These are phyloP conservation scores for Calonectria hawksworthii DNA, from an alignment of 2,329 filamentous ascomycete genomes.

Conservation along the genomic window DNA sequence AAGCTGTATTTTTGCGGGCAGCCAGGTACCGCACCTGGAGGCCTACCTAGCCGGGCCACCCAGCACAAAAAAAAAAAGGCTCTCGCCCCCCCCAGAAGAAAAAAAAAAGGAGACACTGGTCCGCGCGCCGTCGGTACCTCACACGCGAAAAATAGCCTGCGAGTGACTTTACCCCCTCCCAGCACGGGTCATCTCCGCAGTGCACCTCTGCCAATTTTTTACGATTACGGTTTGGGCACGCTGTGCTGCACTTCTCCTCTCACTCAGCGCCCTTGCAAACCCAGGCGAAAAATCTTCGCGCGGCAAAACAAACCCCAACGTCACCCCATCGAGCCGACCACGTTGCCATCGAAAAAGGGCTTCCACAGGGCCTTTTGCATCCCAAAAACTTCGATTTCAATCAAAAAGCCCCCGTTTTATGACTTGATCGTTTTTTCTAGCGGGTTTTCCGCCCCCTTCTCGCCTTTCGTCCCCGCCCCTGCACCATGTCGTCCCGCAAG, in stretches of 20 bases:
- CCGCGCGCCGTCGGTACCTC: constrained; percentile 49
- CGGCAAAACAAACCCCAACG: constrained; percentile 69
- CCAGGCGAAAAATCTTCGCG: constrained; percentile 67
- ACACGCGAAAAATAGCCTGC: constrained; percentile 26
- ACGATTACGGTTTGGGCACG: constrained; percentile 27
- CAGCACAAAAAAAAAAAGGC: background rate
- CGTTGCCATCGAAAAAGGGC: constrained; percentile 68
- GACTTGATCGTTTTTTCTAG: constrained; percentile 74
- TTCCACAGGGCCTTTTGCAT: constrained; percentile 66
- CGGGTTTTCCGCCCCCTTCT: constrained; percentile 69
- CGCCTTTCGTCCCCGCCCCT: constrained; percentile 54
- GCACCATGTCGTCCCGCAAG: constrained; percentile 75
- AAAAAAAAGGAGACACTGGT: constrained; percentile 51
- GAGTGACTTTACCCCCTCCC: constrained; percentile 44
- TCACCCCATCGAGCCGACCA: constrained; percentile 65
- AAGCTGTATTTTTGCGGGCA: background rate
- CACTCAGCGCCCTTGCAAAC: constrained; percentile 48
- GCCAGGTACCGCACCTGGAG: background rate
- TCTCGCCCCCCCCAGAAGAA: background rate
- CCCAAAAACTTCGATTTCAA: constrained; percentile 62
- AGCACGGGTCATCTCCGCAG: constrained; percentile 43
- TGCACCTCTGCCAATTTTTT: constrained; percentile 34
- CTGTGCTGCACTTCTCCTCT: constrained; percentile 28
- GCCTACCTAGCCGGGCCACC: constrained; percentile 6
- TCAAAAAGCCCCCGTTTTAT: constrained; percentile 71